phyloP scores from a whole-genome alignment of 208 protist genomes.

The Trypanosoma rangeli region DNA sequence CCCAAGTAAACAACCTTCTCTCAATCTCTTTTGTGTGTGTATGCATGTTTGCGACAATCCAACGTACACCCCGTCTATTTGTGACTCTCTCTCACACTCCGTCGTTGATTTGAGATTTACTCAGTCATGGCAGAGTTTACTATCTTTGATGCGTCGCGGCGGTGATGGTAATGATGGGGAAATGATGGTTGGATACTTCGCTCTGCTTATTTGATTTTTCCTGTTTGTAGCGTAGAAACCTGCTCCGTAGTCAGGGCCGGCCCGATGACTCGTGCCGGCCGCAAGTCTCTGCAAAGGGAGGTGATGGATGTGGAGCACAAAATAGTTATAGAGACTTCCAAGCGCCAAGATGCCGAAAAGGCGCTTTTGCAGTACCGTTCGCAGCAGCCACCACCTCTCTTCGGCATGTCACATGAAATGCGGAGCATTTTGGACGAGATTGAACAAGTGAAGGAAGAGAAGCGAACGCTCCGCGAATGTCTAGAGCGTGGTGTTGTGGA shows the following conservation, averaged over 20 bases:
- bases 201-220: background rate
- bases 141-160: too few relatives aligned
- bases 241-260: background rate
- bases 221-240: conserved; percentile 5
- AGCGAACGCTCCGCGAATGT: conserved; percentile 19
- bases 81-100: background rate
- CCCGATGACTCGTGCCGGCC: background rate
- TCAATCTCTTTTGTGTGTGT: background rate
- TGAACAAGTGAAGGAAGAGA: conserved; percentile 22
- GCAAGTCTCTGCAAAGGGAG: background rate
- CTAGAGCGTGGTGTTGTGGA: conserved; percentile 28
- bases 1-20: conserved; percentile 57
- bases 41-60: background rate
- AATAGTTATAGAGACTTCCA: conserved; percentile 6
- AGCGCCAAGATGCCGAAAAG: background rate
- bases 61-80: background rate
- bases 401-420: background rate
- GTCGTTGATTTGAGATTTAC: conserved; percentile 1
- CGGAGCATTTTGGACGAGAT: conserved; percentile 7
- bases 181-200: too few relatives aligned
- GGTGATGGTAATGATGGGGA: too few relatives aligned
- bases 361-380: background rate
- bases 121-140: background rate
- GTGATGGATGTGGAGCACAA: background rate
- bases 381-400: background rate